A percentile compares a stretch with the other conserved stretches of the same genome.
Conservation (phyloP, 257 asterid genomes). For the Solanum bulbocastanum region DNA sequence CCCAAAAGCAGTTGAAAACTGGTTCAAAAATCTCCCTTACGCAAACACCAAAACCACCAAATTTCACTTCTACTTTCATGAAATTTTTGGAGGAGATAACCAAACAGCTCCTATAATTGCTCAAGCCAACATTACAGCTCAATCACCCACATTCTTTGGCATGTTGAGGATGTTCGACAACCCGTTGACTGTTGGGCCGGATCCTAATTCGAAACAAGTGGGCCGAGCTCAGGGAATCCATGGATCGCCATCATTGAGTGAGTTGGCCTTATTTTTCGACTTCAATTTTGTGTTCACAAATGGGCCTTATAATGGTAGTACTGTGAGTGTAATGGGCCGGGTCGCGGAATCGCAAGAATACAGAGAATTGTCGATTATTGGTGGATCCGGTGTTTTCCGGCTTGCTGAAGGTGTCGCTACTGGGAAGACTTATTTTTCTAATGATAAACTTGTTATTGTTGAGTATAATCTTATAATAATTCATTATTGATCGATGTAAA, state of each 20-base stretch:
- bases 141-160: conserved; percentile 18
- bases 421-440: conserved; percentile 11
- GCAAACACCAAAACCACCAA: conserved; percentile 18
- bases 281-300: conserved; percentile 18
- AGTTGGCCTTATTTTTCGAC: conserved; percentile 14
- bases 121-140: not conserved
- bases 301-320: conserved; percentile 21
- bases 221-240: conserved; percentile 34
- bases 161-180: conserved; percentile 19
- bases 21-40: conserved; percentile 13
- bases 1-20: conserved; percentile 21
- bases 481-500: not conserved
- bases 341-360: conserved; percentile 8
- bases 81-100: conserved; percentile 10
- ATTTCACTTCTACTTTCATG: conserved; percentile 34
- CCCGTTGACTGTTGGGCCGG: conserved; percentile 15
- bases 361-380: conserved; percentile 29
- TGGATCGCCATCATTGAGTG: conserved; percentile 13
- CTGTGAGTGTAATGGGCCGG: conserved; percentile 22
- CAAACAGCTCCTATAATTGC: conserved; percentile 24
- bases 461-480: conserved; percentile 2
- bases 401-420: conserved; percentile 27
- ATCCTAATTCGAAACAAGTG: conserved; percentile 16
- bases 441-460: not conserved
- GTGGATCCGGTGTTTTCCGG: conserved; percentile 32